A percentile compares a stretch with the other conserved stretches of the same genome.
Conservation (phyloP, 2,329 filamentous ascomycete genomes). For the Paecilomyces dactylethromorphus region DNA sequence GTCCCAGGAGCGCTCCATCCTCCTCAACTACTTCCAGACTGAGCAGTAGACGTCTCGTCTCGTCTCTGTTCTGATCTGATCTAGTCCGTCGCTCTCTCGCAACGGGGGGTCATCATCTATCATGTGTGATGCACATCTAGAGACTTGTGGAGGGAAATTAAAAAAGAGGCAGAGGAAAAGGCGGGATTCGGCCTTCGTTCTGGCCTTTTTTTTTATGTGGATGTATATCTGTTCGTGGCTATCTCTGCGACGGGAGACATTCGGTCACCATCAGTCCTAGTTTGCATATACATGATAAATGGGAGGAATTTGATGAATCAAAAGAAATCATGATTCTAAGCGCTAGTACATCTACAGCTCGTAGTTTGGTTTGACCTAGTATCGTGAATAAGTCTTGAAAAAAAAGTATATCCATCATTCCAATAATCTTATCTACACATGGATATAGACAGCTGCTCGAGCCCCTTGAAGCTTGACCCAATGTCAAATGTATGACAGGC, state of each 20-base stretch:
- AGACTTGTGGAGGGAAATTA: neutral
- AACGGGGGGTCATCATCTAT: neutral
- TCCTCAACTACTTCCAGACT: slow-evolving; percentile 99
- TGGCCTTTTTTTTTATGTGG: too few relatives aligned
- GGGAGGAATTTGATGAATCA: neutral
- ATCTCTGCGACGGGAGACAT: too few relatives aligned
- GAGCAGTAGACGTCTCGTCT: slow-evolving; percentile 36
- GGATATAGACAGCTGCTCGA: neutral
- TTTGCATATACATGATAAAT: neutral
- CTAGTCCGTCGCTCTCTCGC: neutral
- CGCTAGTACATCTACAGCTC: neutral
- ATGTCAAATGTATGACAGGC: neutral
- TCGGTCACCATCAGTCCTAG: neutral
- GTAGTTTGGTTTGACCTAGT: neutral
- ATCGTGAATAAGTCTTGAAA: neutral
- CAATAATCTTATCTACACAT: neutral
- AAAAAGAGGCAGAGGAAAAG: too few relatives aligned
- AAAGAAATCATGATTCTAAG: neutral
- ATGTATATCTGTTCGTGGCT: too few relatives aligned
- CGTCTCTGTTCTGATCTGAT: neutral
- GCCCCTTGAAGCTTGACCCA: neutral
- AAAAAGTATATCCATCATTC: neutral
- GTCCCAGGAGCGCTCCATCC: slow-evolving; percentile 95
- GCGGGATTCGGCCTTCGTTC: too few relatives aligned
- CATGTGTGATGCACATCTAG: neutral